These are phyloP conservation scores for Ophiostoma triangulosporum DNA, from an alignment of 2,329 filamentous ascomycete species.

Conservation along the genomic window DNA sequence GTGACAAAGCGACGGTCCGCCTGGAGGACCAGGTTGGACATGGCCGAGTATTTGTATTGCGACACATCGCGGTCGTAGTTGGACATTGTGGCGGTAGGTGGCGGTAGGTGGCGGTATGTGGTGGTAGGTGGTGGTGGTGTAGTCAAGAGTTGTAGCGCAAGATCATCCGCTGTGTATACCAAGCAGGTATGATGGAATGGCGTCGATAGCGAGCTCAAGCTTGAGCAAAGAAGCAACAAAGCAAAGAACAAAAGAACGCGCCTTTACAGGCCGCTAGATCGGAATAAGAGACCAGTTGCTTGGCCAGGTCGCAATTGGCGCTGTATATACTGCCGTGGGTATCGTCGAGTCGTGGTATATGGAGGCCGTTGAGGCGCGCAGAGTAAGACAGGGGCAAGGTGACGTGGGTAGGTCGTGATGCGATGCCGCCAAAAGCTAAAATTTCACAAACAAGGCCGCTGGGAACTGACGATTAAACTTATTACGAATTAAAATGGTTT, in stretches of 20 bases:
- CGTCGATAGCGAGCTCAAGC: not conserved
- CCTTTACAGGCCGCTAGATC: not conserved
- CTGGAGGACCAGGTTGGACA: slow-evolving; percentile 99
- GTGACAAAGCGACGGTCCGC: slow-evolving; percentile 93
- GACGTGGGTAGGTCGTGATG: not conserved
- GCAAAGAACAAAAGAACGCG: not conserved
- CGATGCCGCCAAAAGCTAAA: slow-evolving; percentile 4
- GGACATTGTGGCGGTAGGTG: slow-evolving; percentile 44
- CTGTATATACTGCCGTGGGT: not conserved
- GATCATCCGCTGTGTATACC: not conserved
- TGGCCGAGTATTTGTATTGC: slow-evolving; percentile 98
- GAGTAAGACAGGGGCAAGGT: not conserved
- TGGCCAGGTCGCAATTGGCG: not conserved
- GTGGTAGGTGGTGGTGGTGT: not conserved
- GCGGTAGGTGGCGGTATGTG: slow-evolving; percentile 2
- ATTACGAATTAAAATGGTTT: slow-evolving; percentile 6
- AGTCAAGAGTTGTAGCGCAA: not conserved
- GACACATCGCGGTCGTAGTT: slow-evolving; percentile 71
- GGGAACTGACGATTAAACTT: slow-evolving; percentile 2
- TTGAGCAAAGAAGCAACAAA: not conserved
- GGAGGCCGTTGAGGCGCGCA: not conserved
- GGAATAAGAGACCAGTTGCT: not conserved
- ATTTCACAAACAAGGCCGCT: slow-evolving; percentile 6
- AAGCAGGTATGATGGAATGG: not conserved
- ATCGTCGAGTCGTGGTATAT: not conserved